Evolutionary conservation across 805 yeast species (phyloP).

Genomic region (Sugiyamaella chiloensis): DNA sequence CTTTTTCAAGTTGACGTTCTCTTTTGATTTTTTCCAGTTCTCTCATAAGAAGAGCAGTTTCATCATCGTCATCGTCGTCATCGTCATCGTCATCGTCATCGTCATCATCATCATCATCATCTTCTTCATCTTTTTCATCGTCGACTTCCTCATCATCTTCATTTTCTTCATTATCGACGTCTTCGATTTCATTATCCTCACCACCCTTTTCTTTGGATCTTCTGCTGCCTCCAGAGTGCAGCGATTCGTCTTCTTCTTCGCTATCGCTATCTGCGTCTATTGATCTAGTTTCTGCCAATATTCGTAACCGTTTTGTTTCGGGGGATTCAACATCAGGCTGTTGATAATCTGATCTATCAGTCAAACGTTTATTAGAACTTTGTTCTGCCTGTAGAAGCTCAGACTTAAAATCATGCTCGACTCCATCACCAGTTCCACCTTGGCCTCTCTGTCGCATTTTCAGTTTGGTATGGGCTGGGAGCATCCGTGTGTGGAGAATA

Average conservation of each 20-base stretch:
- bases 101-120: slow-evolving; percentile 20
- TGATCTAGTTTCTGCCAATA: slow-evolving; percentile 10
- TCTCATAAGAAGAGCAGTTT: slow-evolving; percentile 30
- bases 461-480: slow-evolving; percentile 54
- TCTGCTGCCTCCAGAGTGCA: slow-evolving; percentile 7
- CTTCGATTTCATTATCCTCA: slow-evolving; percentile 10
- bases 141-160: slow-evolving; percentile 34
- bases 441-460: slow-evolving; percentile 44
- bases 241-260: slow-evolving; percentile 8
- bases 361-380: slow-evolving; percentile 11
- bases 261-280: slow-evolving; percentile 12
- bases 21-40: slow-evolving; percentile 35
- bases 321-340: slow-evolving; percentile 22
- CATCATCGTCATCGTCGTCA: slow-evolving; percentile 35
- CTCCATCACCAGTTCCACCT: slow-evolving; percentile 31
- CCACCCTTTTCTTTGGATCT: slow-evolving; percentile 1
- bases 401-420: slow-evolving; percentile 7
- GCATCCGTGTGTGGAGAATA: slow-evolving; percentile 50
- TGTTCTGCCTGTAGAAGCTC: slow-evolving; percentile 13
- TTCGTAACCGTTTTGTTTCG: slow-evolving; percentile 17
- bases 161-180: slow-evolving; percentile 18
- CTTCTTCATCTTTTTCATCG: slow-evolving; percentile 10
- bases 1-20: slow-evolving; percentile 31
- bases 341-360: slow-evolving; percentile 18
- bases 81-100: slow-evolving; percentile 20